Evolutionary conservation across 352 stramenopile genomes (phyloP).

Genomic region (Phytophthora sp.): DNA sequence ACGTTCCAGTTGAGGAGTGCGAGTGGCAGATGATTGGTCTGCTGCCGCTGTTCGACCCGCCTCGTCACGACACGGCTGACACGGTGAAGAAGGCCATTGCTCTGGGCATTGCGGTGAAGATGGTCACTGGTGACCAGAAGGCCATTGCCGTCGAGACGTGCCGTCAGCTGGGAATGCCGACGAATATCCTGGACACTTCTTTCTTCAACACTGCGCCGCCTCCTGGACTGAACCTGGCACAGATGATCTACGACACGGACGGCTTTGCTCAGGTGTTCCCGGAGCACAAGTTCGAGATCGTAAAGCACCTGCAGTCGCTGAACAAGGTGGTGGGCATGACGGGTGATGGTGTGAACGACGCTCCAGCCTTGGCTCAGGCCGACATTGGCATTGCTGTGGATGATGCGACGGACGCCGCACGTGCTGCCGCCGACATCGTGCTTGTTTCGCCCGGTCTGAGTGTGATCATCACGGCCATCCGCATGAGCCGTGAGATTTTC

Average conservation of each 20-base stretch:
- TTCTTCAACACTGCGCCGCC: slow-evolving; percentile 80
- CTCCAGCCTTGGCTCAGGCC: slow-evolving; percentile 86
- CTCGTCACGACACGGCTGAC: slow-evolving; percentile 91
- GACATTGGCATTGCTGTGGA: slow-evolving; percentile 94
- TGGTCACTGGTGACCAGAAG: slow-evolving; percentile 96
- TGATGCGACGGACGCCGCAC: slow-evolving; percentile 87
- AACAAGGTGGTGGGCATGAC: slow-evolving; percentile 86
- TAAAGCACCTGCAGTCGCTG: slow-evolving; percentile 89
- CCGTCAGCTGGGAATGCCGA: slow-evolving; percentile 89
- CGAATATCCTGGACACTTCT: slow-evolving; percentile 82
- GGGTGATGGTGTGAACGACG: slow-evolving; percentile 93
- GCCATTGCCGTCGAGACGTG: slow-evolving; percentile 94
- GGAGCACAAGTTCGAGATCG: slow-evolving; percentile 93
- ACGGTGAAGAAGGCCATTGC: slow-evolving; percentile 92
- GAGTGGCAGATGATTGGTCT: slow-evolving; percentile 94
- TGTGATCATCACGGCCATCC: slow-evolving; percentile 91
- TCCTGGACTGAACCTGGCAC: slow-evolving; percentile 62
- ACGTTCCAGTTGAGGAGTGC: slow-evolving; percentile 77
- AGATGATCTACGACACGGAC: slow-evolving; percentile 92
- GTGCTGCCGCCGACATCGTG: slow-evolving; percentile 90
- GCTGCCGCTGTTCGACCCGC: slow-evolving; percentile 93
- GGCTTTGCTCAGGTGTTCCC: slow-evolving; percentile 94
- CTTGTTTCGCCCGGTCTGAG: slow-evolving; percentile 86
- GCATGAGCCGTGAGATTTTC: slow-evolving; percentile 91
- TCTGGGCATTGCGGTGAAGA: slow-evolving; percentile 94